Conservation (phyloP, 1,284 basidiomycete species). For the Irpex sp. region DNA sequence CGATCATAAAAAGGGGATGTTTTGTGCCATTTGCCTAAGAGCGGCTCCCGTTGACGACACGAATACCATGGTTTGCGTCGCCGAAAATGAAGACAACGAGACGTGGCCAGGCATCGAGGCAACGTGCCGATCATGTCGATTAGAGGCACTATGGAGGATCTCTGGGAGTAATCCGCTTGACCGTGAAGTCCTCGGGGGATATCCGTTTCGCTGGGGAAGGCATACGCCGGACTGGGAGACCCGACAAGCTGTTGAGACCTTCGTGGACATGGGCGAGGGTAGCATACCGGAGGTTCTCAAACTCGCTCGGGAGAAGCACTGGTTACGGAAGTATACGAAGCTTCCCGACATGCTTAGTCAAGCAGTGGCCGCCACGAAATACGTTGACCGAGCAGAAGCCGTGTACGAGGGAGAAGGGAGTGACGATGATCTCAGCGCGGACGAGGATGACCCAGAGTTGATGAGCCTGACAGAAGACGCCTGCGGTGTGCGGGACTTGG, state of each 20-base stretch:
- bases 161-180: conserved; percentile 45
- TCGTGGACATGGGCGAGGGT: conserved; percentile 72
- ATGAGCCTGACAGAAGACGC: conserved; percentile 58
- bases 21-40: conserved; percentile 68
- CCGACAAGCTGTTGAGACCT: conserved; percentile 55
- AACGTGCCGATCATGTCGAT: conserved; percentile 62
- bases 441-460: conserved; percentile 58
- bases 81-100: conserved; percentile 69
- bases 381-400: conserved; percentile 33
- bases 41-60: conserved; percentile 46
- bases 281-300: conserved; percentile 55
- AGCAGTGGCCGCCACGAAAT: conserved; percentile 57
- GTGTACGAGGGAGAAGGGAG: conserved; percentile 34
- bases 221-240: conserved; percentile 59
- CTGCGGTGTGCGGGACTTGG: conserved; percentile 57
- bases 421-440: conserved; percentile 42
- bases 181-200: conserved; percentile 55
- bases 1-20: conserved; percentile 55
- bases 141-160: conserved; percentile 57
- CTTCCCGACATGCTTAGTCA: conserved; percentile 63
- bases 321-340: conserved; percentile 62
- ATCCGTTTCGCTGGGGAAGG: conserved; percentile 30
- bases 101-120: conserved; percentile 61
- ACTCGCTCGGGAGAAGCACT: conserved; percentile 63
- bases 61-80: conserved; percentile 41